Conservation (phyloP, 164 flowering plant genomes). For the Warburgia ugandensis region DNA sequence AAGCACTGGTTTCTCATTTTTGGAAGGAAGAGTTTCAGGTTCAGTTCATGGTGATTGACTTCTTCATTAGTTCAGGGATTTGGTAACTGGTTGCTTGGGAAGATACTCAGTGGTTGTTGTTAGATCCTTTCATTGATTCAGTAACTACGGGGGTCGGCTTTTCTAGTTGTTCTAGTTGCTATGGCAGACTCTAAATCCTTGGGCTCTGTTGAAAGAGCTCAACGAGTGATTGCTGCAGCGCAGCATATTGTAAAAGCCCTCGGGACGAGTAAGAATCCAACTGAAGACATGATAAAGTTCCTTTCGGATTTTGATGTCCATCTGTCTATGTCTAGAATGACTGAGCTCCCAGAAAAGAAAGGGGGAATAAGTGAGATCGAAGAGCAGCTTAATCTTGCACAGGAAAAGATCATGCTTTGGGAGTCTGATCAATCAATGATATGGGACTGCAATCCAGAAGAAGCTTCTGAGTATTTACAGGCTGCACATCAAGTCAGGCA, state of each 20-base stretch:
- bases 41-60: neutral
- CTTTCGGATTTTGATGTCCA: constrained; percentile 3
- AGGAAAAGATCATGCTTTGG: constrained; percentile 52
- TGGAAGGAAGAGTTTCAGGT: neutral
- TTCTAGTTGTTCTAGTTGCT: neutral
- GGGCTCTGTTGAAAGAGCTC: constrained; percentile 35
- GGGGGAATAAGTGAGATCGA: neutral
- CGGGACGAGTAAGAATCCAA: constrained; percentile 37
- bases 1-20: neutral
- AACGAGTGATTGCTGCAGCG: constrained; percentile 57
- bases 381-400: constrained; percentile 32
- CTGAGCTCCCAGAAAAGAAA: neutral
- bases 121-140: neutral
- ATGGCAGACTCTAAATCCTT: constrained; percentile 39
- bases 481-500: constrained; percentile 43
- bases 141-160: neutral
- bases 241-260: constrained; percentile 48
- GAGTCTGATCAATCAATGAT: constrained; percentile 59
- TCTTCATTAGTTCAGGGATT: neutral
- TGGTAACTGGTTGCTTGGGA: neutral
- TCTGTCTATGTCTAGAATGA: constrained; percentile 3
- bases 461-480: constrained; percentile 45
- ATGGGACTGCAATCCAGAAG: constrained; percentile 59
- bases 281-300: constrained; percentile 7
- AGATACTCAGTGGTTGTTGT: neutral